Conservation (phyloP, 2,329 filamentous ascomycete species). For the Furcasterigmium sp. region DNA sequence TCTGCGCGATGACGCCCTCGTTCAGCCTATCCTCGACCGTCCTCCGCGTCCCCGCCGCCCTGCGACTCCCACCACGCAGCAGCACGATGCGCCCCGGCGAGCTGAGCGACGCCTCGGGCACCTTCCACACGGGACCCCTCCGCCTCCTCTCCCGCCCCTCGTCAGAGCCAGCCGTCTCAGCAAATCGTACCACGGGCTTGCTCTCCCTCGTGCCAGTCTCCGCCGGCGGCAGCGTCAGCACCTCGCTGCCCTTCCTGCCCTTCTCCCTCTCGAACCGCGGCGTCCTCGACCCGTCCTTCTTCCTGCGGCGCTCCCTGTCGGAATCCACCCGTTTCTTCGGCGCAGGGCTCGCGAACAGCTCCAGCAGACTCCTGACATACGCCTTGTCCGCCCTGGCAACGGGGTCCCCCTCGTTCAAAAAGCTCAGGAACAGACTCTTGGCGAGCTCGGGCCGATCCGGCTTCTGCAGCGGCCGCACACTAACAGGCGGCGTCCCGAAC, state of each 20-base stretch:
- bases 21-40: constrained; percentile 44
- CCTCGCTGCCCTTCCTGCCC: constrained; percentile 9
- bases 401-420: constrained; percentile 84
- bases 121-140: constrained; percentile 46
- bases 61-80: constrained; percentile 46
- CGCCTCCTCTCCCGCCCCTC: constrained; percentile 11
- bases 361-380: constrained; percentile 68
- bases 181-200: constrained; percentile 1
- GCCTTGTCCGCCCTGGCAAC: constrained; percentile 71
- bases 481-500: constrained; percentile 78
- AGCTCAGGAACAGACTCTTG: constrained; percentile 72
- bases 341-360: constrained; percentile 60
- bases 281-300: background rate
- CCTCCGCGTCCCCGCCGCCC: constrained; percentile 34
- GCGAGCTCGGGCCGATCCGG: constrained; percentile 41
- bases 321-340: constrained; percentile 26
- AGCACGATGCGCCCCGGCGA: constrained; percentile 67
- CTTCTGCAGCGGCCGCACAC: constrained; percentile 61
- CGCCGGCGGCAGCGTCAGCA: constrained; percentile 1
- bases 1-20: constrained; percentile 63
- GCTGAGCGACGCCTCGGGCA: constrained; percentile 62
- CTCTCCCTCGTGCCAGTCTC: constrained; percentile 1
- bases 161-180: background rate
- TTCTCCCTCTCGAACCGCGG: constrained; percentile 3
- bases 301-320: constrained; percentile 2